phyloP scores from a whole-genome alignment of 805 yeast genomes.

The Candida gorgasii region DNA sequence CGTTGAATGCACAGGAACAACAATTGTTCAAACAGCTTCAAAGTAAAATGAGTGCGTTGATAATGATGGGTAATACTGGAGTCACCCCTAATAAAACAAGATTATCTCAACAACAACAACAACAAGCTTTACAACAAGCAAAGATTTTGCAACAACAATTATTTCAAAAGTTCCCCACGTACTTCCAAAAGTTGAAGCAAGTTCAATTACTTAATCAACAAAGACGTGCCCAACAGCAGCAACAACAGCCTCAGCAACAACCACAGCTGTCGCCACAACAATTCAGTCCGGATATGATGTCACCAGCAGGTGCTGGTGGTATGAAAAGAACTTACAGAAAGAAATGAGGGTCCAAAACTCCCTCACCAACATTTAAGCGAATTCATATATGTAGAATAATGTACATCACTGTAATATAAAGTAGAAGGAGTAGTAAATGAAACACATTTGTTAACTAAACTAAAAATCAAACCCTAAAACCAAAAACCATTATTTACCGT shows the following conservation, averaged over 20 bases:
- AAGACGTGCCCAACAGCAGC: conserved; percentile 20
- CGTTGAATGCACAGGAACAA: conserved; percentile 44
- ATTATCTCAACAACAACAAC: conserved; percentile 45
- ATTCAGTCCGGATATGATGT: conserved; percentile 19
- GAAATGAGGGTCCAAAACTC: too few relatives aligned
- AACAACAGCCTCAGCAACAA: conserved; percentile 17
- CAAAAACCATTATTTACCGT: neutral
- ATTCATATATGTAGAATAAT: conserved; percentile 4
- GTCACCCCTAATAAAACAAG: conserved; percentile 43
- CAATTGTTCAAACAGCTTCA: conserved; percentile 42
- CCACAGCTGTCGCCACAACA: conserved; percentile 9
- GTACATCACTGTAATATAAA: conserved; percentile 3
- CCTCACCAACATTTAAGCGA: too few relatives aligned
- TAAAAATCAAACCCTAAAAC: neutral
- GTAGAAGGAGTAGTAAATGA: too few relatives aligned
- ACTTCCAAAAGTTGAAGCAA: conserved; percentile 39
- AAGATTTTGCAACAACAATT: conserved; percentile 38
- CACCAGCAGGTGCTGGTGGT: conserved; percentile 10
- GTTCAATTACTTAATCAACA: conserved; percentile 29
- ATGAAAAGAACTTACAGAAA: conserved; percentile 7
- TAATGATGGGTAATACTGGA: conserved; percentile 44
- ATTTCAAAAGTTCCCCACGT: conserved; percentile 36
- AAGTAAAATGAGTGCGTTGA: conserved; percentile 38
- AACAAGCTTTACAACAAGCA: conserved; percentile 45
- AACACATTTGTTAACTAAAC: too few relatives aligned